These are phyloP conservation scores for Beta vulgaris DNA, from an alignment of 148 eudicot species.

Conservation along the genomic window DNA sequence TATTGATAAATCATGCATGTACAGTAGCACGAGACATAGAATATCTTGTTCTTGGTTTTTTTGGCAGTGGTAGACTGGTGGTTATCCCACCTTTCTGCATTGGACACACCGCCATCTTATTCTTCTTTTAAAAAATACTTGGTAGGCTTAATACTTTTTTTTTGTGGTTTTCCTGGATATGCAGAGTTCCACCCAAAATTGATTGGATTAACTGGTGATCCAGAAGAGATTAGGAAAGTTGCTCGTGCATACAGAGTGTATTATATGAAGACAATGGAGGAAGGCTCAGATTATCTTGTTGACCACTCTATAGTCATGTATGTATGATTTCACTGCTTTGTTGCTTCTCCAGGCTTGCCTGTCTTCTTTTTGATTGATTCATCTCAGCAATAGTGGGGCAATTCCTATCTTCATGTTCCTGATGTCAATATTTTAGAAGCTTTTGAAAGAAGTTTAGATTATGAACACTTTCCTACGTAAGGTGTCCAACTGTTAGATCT, in stretches of 20 bases:
- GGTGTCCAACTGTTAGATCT: background rate
- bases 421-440: background rate
- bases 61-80: background rate
- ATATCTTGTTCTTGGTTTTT: background rate
- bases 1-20: background rate
- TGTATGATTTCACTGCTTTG: slow-evolving; percentile 21
- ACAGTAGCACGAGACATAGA: background rate
- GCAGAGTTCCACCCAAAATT: slow-evolving; percentile 89
- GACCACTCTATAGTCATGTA: slow-evolving; percentile 98
- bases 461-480: background rate
- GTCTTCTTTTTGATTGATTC: background rate
- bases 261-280: slow-evolving; percentile 94
- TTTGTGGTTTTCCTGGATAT: slow-evolving; percentile 6
- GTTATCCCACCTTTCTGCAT: background rate
- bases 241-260: slow-evolving; percentile 95
- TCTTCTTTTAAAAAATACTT: background rate
- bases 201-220: slow-evolving; percentile 83
- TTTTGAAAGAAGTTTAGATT: background rate
- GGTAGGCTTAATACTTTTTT: background rate
- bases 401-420: background rate
- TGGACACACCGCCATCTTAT: background rate
- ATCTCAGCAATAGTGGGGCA: background rate
- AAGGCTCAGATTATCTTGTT: slow-evolving; percentile 95
- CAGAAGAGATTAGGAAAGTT: slow-evolving; percentile 75
- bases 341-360: background rate